These are phyloP conservation scores for Ligustrum vulgare DNA, from an alignment of 257 asterid genomes.

Conservation along the genomic window DNA sequence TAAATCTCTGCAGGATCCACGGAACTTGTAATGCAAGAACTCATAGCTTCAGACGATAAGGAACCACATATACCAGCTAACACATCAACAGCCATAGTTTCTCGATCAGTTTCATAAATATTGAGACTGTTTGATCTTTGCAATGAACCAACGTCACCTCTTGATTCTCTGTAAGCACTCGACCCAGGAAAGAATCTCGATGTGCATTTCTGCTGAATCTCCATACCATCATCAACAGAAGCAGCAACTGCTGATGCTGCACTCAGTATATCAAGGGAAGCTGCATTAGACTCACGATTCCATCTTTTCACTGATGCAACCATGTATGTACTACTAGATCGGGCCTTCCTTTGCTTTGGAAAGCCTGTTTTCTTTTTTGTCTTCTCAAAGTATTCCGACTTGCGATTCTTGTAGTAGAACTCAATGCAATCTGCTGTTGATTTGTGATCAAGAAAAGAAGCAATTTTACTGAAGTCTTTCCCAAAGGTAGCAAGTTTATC, in stretches of 20 bases:
- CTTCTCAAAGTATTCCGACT: constrained; percentile 67
- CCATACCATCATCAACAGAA: constrained; percentile 41
- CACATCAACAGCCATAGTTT: constrained; percentile 91
- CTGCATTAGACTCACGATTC: constrained; percentile 75
- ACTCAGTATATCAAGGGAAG: constrained; percentile 79
- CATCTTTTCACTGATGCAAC: constrained; percentile 73
- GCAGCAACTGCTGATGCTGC: constrained; percentile 80
- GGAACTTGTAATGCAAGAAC: constrained; percentile 88
- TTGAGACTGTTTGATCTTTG: constrained; percentile 61
- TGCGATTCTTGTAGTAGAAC: constrained; percentile 96
- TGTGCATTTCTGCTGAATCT: constrained; percentile 47
- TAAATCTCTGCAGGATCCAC: constrained; percentile 64
- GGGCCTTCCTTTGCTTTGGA: constrained; percentile 55
- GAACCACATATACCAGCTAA: constrained; percentile 97
- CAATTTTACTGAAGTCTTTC: constrained; percentile 71
- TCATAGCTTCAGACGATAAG: constrained; percentile 91
- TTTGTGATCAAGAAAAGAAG: constrained; percentile 74
- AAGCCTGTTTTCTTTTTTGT: constrained; percentile 59
- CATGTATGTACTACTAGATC: constrained; percentile 55
- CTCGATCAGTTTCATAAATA: constrained; percentile 53
- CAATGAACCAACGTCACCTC: constrained; percentile 39
- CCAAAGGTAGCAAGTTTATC: constrained; percentile 70
- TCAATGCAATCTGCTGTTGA: constrained; percentile 91
- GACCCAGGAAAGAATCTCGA: constrained; percentile 45
- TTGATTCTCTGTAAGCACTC: constrained; percentile 37